phyloP scores from a whole-genome alignment of 2,329 filamentous ascomycete genomes.

The Ophiostoma pallidulum region DNA sequence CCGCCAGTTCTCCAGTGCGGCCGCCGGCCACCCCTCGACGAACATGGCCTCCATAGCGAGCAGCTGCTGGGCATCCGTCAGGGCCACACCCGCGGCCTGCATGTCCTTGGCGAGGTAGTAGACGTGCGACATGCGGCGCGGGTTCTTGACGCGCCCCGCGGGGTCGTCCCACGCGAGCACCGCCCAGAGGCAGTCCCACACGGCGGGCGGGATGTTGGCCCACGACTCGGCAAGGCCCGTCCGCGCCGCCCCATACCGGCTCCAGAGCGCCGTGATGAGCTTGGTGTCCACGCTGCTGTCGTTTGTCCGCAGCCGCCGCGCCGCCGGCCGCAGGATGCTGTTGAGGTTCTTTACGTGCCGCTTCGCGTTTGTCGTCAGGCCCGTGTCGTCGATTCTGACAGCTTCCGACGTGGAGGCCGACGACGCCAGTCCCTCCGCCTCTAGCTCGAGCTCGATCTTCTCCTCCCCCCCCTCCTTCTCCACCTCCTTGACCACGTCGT shows the following conservation, averaged over 20 bases:
- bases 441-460: not conserved
- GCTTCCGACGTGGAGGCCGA: not conserved
- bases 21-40: constrained; percentile 47
- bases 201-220: constrained; percentile 46
- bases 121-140: constrained; percentile 51
- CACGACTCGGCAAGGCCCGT: constrained; percentile 36
- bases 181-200: constrained; percentile 60
- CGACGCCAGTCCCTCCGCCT: not conserved
- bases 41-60: constrained; percentile 61
- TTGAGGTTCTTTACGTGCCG: constrained; percentile 22
- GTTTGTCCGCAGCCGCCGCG: constrained; percentile 28
- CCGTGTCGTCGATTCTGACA: constrained; percentile 16
- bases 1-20: constrained; percentile 57
- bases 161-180: constrained; percentile 41
- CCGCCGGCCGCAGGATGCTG: constrained; percentile 20
- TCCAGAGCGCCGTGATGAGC: constrained; percentile 32
- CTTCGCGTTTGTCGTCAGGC: constrained; percentile 17
- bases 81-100: constrained; percentile 43
- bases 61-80: constrained; percentile 51
- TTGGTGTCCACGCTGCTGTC: constrained; percentile 20
- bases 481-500: constrained; percentile 13
- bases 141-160: constrained; percentile 24
- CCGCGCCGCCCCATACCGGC: constrained; percentile 39
- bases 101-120: constrained; percentile 57
- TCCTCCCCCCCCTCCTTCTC: constrained; percentile 22